A percentile compares a stretch with the other conserved stretches of the same genome.
Evolutionary conservation across 352 stramenopile species (phyloP).

Genomic region (Phytopythium montanum): DNA sequence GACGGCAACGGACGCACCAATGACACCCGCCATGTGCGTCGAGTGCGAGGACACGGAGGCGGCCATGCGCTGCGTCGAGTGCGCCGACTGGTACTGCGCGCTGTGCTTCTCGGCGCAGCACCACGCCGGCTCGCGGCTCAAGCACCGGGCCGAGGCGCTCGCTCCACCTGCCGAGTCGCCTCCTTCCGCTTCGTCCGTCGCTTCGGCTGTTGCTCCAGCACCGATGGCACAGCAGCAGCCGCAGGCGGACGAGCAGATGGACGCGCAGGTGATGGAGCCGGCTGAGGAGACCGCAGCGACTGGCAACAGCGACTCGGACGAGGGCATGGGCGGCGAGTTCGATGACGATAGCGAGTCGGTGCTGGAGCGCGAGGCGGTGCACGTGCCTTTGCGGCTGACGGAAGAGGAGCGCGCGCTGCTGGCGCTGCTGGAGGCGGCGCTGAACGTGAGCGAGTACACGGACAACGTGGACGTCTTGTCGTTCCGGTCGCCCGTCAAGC

Average conservation of each 20-base stretch:
- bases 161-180: too few relatives aligned
- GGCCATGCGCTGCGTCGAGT: constrained; percentile 57
- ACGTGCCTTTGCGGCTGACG: constrained; percentile 67
- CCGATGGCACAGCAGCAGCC: not conserved
- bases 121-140: constrained; percentile 43
- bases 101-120: constrained; percentile 79
- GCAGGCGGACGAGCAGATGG: not conserved
- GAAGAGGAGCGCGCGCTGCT: constrained; percentile 70
- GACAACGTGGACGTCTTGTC: constrained; percentile 90
- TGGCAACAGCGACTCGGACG: constrained; percentile 26
- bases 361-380: constrained; percentile 36
- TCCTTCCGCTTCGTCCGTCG: not conserved
- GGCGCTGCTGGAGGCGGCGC: constrained; percentile 69
- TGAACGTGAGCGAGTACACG: constrained; percentile 91
- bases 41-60: constrained; percentile 85
- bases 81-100: constrained; percentile 70
- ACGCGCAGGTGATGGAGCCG: constrained; percentile 1
- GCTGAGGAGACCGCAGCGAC: constrained; percentile 3
- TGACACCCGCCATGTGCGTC: constrained; percentile 53
- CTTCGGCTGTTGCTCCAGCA: not conserved
- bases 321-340: constrained; percentile 35
- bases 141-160: constrained; percentile 37
- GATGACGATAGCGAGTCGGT: constrained; percentile 21
- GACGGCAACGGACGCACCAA: constrained; percentile 5
- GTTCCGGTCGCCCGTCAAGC: constrained; percentile 65